Conservation (phyloP, 2,329 filamentous ascomycete species). For the Aspergillus alliaceus region DNA sequence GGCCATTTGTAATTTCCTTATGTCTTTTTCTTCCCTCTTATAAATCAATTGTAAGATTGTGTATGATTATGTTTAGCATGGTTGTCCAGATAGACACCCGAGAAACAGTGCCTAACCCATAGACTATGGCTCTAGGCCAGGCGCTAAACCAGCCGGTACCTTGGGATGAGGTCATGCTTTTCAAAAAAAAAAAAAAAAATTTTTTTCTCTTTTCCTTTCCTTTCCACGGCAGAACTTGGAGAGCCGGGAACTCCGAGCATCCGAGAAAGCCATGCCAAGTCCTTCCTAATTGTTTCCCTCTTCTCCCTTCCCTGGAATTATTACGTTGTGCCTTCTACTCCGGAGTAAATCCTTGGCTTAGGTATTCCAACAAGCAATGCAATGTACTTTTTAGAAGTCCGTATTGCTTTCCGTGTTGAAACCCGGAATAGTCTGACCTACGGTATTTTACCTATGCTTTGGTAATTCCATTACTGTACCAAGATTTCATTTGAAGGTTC, state of each 20-base stretch:
- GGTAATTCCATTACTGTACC: too few species aligned
- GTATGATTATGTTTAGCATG: neutral
- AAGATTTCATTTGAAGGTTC: neutral
- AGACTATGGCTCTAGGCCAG: slow-evolving; percentile 7
- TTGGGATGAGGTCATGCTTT: slow-evolving; percentile 20
- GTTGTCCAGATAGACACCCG: slow-evolving; percentile 1
- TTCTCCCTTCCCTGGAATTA: neutral
- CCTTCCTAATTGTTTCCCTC: neutral
- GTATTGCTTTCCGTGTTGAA: too few species aligned
- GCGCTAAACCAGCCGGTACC: slow-evolving; percentile 18
- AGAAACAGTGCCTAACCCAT: slow-evolving; percentile 3
- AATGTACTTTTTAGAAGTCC: neutral
- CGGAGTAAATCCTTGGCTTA: neutral
- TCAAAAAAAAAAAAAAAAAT: too few species aligned
- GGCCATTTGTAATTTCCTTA: neutral
- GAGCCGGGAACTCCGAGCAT: slow-evolving; percentile 17
- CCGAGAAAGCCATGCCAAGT: slow-evolving; percentile 10
- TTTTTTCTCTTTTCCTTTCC: neutral
- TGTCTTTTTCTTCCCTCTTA: neutral
- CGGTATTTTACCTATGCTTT: too few species aligned
- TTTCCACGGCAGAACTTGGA: slow-evolving; percentile 7
- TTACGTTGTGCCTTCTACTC: neutral
- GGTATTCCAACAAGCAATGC: neutral
- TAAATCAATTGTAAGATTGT: neutral
- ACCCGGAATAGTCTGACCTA: too few species aligned